Percentiles rank a stretch among this genome's conserved stretches.
Evolutionary conservation across 2,329 filamentous ascomycete genomes (phyloP).

Genomic region (Pseudopyricularia cyperi): DNA sequence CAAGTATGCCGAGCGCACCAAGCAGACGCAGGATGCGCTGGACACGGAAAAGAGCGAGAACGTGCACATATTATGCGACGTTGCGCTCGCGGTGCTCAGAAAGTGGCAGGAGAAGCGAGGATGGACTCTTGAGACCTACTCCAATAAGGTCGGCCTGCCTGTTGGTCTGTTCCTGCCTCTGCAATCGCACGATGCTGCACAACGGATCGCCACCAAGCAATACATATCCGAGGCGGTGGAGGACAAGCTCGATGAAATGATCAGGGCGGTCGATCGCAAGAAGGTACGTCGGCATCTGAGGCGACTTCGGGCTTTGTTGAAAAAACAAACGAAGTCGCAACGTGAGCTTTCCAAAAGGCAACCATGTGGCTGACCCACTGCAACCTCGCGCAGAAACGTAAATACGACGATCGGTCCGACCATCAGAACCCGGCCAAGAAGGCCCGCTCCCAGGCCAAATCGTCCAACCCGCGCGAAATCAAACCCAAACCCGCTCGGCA

Average conservation of each 20-base stretch:
- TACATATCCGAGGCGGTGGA: conserved; percentile 69
- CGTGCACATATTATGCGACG: conserved; percentile 77
- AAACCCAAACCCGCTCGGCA: conserved; percentile 18
- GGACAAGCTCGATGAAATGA: conserved; percentile 58
- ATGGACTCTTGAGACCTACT: conserved; percentile 76
- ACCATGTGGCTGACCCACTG: neutral
- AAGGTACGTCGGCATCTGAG: conserved; percentile 33
- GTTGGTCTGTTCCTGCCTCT: conserved; percentile 65
- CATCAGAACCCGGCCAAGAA: conserved; percentile 29
- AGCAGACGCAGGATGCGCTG: conserved; percentile 76
- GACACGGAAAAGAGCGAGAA: conserved; percentile 51
- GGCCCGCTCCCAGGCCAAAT: conserved; percentile 13
- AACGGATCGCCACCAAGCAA: conserved; percentile 75
- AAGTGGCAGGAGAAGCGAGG: conserved; percentile 77
- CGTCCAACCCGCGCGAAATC: conserved; percentile 13
- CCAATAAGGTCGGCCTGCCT: conserved; percentile 70
- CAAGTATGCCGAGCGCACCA: conserved; percentile 84
- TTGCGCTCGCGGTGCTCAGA: conserved; percentile 69
- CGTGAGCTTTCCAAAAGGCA: neutral
- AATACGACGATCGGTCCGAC: conserved; percentile 37
- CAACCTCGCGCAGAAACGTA: conserved; percentile 36
- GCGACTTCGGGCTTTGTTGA: too few species aligned
- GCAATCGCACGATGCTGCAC: conserved; percentile 63
- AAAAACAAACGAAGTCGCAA: neutral
- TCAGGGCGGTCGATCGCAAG: conserved; percentile 57